Conservation (phyloP, 2,329 filamentous ascomycete genomes). For the Cladosporium sp. region DNA sequence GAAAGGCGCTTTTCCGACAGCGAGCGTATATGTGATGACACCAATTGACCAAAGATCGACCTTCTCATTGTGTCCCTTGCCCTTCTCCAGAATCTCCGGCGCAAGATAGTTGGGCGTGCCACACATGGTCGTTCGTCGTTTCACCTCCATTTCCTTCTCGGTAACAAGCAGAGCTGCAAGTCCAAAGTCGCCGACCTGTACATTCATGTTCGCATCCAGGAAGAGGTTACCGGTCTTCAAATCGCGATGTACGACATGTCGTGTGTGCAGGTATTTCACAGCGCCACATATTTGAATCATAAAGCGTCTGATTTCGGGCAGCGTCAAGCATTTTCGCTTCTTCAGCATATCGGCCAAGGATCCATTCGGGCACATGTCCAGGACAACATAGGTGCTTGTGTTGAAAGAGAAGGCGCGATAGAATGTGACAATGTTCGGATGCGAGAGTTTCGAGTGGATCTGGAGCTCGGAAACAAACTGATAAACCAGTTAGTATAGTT, state of each 20-base stretch:
- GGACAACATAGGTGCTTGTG: slow-evolving; percentile 84
- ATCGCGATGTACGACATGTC: slow-evolving; percentile 94
- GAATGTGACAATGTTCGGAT: slow-evolving; percentile 94
- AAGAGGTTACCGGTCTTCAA: slow-evolving; percentile 99
- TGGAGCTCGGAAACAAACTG: slow-evolving; percentile 80
- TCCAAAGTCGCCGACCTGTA: slow-evolving; percentile 97
- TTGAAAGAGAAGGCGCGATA: slow-evolving; percentile 88
- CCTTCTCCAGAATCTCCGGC: slow-evolving; percentile 92
- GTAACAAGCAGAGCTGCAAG: slow-evolving; percentile 87
- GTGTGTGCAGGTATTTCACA: slow-evolving; percentile 95
- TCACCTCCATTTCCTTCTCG: slow-evolving; percentile 78
- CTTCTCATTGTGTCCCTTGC: slow-evolving; percentile 93
- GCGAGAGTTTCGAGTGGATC: slow-evolving; percentile 96
- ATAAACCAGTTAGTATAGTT: slow-evolving; percentile 9
- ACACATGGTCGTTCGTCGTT: slow-evolving; percentile 84
- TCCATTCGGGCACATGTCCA: slow-evolving; percentile 92
- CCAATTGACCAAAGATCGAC: slow-evolving; percentile 98
- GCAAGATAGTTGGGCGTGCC: slow-evolving; percentile 98
- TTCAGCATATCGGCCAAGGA: slow-evolving; percentile 98
- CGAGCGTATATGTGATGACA: slow-evolving; percentile 97
- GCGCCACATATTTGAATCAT: slow-evolving; percentile 92
- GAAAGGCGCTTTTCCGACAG: slow-evolving; percentile 93
- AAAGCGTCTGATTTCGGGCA: slow-evolving; percentile 91
- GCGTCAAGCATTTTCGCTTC: slow-evolving; percentile 80
- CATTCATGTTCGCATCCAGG: slow-evolving; percentile 89